phyloP scores from a whole-genome alignment of 2,329 filamentous ascomycete genomes.

The Trichoderma sp. region DNA sequence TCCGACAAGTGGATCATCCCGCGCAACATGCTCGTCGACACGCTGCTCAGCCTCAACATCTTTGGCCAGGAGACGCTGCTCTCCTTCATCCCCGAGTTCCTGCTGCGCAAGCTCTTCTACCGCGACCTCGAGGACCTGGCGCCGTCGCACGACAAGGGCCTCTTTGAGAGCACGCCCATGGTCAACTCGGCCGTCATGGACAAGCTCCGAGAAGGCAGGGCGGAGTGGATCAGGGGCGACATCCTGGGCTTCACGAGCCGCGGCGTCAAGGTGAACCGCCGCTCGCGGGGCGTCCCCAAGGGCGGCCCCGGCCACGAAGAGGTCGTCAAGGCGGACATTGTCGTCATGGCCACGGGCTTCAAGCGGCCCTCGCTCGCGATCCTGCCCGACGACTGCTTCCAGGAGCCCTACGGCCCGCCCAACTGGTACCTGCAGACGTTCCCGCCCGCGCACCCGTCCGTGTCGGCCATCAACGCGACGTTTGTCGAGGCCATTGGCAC shows the following conservation, averaged over 20 bases:
- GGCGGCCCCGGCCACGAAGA: conserved; percentile 70
- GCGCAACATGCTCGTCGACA: conserved; percentile 73
- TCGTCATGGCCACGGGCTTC: conserved; percentile 84
- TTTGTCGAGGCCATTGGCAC: conserved; percentile 80
- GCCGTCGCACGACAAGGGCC: conserved; percentile 65
- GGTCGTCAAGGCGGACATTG: conserved; percentile 71
- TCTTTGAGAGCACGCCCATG: conserved; percentile 87
- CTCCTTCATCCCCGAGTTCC: conserved; percentile 75
- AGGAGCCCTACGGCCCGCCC: conserved; percentile 73
- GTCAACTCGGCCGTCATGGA: conserved; percentile 81
- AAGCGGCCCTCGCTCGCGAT: conserved; percentile 73
- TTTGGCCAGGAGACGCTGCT: conserved; percentile 75
- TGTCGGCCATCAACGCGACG: conserved; percentile 82
- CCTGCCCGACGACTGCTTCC: conserved; percentile 71
- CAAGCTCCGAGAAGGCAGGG: conserved; percentile 70
- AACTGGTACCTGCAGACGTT: conserved; percentile 91
- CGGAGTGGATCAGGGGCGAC: conserved; percentile 80
- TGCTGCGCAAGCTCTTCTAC: conserved; percentile 80
- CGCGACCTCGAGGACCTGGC: conserved; percentile 75
- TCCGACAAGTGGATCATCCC: conserved; percentile 89
- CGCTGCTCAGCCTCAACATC: conserved; percentile 74
- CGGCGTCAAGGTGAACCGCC: conserved; percentile 68
- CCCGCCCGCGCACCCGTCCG: conserved; percentile 70
- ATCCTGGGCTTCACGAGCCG: conserved; percentile 68
- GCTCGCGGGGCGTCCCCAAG: conserved; percentile 71